phyloP scores from a whole-genome alignment of 345 rosid species.

The Barbarea vulgaris region DNA sequence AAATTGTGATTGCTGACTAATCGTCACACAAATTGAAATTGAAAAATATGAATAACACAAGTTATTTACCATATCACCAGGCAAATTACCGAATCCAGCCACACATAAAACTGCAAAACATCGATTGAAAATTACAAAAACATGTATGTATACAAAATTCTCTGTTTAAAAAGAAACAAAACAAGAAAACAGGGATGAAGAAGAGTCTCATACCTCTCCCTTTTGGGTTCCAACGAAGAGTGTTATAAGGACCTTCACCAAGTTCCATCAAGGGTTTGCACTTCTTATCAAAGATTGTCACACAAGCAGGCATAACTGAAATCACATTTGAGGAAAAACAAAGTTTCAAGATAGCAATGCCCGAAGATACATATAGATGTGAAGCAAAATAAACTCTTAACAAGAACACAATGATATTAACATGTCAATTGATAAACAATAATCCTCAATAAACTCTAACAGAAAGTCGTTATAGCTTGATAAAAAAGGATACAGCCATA shows the following conservation, averaged over 20 bases:
- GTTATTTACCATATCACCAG: conserved; percentile 87
- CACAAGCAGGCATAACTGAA: conserved; percentile 91
- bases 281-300: conserved; percentile 84
- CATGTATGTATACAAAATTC: not conserved
- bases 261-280: conserved; percentile 86
- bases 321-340: conserved; percentile 53
- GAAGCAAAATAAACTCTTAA: conserved; percentile 5
- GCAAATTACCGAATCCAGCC: conserved; percentile 98
- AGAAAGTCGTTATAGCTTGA: conserved; percentile 10
- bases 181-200: not conserved
- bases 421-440: not conserved
- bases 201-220: conserved; percentile 77
- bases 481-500: conserved; percentile 92
- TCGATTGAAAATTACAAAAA: conserved; percentile 46
- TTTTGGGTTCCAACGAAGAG: conserved; percentile 91
- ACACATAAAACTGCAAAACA: conserved; percentile 68
- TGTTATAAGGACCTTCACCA: conserved; percentile 88
- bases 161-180: not conserved
- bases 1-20: not conserved
- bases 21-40: not conserved
- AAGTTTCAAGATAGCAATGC: conserved; percentile 5
- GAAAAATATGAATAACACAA: conserved; percentile 7
- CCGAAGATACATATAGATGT: not conserved
- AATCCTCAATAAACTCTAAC: not conserved
- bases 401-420: not conserved